These are phyloP conservation scores for Rhododendron molle DNA, from an alignment of 148 eudicot genomes.

Conservation along the genomic window DNA sequence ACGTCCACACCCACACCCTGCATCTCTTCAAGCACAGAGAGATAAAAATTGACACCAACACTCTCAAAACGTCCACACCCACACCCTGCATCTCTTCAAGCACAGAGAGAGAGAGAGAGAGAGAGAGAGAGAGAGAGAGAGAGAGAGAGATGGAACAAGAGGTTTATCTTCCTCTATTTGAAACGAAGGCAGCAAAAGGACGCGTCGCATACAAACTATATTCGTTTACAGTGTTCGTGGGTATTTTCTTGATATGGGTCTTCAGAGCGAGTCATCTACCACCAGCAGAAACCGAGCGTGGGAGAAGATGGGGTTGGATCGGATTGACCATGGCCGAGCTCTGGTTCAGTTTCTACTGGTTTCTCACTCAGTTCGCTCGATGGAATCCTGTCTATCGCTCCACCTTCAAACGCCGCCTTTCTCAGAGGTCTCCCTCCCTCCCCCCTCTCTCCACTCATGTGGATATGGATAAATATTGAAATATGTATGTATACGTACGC, in stretches of 20 bases:
- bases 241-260: slow-evolving; percentile 13
- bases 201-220: not conserved
- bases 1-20: no score
- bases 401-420: slow-evolving; percentile 27
- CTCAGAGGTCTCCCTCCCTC: slow-evolving; percentile 2
- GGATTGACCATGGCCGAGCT: slow-evolving; percentile 24
- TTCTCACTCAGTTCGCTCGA: slow-evolving; percentile 19
- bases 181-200: slow-evolving; percentile 17
- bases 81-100: no score
- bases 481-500: no score
- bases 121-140: not conserved
- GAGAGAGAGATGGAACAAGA: slow-evolving; percentile 2
- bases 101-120: no score
- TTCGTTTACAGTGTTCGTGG: slow-evolving; percentile 11
- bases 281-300: not conserved
- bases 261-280: slow-evolving; percentile 2
- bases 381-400: slow-evolving; percentile 17
- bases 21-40: no score
- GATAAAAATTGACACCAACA: no score
- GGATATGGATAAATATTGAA: no score
- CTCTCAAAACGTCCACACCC: no score
- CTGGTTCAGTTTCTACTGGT: slow-evolving; percentile 25
- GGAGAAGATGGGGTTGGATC: slow-evolving; percentile 14
- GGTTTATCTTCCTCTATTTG: slow-evolving; percentile 11
- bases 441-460: not conserved